Base-by-base conservation (phyloP, 495 filamentous ascomycete genomes). In the Trichoderma virens region DNA sequence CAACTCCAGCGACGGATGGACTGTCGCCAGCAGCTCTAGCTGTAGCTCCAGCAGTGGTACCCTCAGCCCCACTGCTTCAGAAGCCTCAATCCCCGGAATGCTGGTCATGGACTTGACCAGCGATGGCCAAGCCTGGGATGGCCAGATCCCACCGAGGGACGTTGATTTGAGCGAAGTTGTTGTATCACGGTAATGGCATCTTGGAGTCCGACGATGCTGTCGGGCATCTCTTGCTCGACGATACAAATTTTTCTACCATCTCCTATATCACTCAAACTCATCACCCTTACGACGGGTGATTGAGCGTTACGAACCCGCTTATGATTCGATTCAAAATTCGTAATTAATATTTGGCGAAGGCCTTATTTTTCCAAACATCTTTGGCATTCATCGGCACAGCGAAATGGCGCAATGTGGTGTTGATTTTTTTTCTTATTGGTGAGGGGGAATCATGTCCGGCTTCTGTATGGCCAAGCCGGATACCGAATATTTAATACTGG, bases 1-100 rank as follows among this genome's bases (percentile, higher is more conserved):
- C 5, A 45, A 64, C 65, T 70, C 74, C 64, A 75, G 72, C 62
- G 79, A 80, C 65, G 78, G 79, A 65, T 81, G 79, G 79, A 80
- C 79, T 13, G 69, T 79, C 20, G 78, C 76, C 27, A 76, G 75
- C 72, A 70, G 69, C 65, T 71, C 71, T 7, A 74, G 70, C 64
- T 72, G 74, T 60, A 71, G 71, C 64, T 71, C 73, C 60, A 70
- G 72, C 65, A 78, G 76, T 14, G 78, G 75, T 18, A 76, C 74
- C 63, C 65, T 77, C 41, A 80, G 77, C 65, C 78, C 79, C 9
- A 72, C 70, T 2, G 73, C 73, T 18, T 71, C 72, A 0, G 69
- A 69, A 23, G 72, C 73, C 47, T 71, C 74, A 2, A 64, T 68
- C 18, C 65, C 62, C 18, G 67, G 68, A 38, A 39, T 61, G 13